These are phyloP conservation scores for Lichtheimia hyalospora DNA, from an alignment of 371 early-diverging fungal genomes.

Conservation along the genomic window DNA sequence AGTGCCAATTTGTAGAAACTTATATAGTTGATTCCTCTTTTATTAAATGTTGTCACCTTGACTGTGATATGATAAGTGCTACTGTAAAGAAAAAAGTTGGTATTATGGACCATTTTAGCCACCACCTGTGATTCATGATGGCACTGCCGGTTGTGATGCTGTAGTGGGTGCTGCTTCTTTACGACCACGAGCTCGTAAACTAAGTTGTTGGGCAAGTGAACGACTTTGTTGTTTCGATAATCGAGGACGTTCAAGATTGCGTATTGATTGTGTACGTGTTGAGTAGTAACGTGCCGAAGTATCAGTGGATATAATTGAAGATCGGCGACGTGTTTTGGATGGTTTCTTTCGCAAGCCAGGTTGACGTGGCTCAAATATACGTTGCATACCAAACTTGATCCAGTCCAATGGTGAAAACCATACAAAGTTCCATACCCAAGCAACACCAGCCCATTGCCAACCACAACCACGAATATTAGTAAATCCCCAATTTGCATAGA, in stretches of 20 bases:
- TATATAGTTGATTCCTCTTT: constrained; percentile 8
- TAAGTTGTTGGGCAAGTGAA: not conserved
- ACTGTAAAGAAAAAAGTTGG: no score
- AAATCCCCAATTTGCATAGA: constrained; percentile 61
- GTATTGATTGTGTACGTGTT: constrained; percentile 38
- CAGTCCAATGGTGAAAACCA: constrained; percentile 76
- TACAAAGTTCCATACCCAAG: constrained; percentile 79
- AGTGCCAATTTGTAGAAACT: constrained; percentile 31
- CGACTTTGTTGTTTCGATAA: not conserved
- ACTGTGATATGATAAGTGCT: no score
- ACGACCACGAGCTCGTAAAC: not conserved
- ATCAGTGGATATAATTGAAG: constrained; percentile 26
- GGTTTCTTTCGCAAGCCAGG: not conserved
- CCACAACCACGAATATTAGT: constrained; percentile 53
- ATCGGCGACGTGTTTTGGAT: constrained; percentile 14
- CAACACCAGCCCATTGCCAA: constrained; percentile 59
- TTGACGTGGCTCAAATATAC: constrained; percentile 44
- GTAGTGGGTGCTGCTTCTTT: no score
- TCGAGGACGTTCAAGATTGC: constrained; percentile 30
- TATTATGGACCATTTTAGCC: no score
- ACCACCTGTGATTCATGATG: no score
- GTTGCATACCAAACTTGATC: constrained; percentile 73
- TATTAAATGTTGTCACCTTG: not conserved
- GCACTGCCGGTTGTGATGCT: no score
- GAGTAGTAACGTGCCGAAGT: constrained; percentile 39